phyloP scores from a whole-genome alignment of 1,284 basidiomycete genomes.

The Marasmius sp. region DNA sequence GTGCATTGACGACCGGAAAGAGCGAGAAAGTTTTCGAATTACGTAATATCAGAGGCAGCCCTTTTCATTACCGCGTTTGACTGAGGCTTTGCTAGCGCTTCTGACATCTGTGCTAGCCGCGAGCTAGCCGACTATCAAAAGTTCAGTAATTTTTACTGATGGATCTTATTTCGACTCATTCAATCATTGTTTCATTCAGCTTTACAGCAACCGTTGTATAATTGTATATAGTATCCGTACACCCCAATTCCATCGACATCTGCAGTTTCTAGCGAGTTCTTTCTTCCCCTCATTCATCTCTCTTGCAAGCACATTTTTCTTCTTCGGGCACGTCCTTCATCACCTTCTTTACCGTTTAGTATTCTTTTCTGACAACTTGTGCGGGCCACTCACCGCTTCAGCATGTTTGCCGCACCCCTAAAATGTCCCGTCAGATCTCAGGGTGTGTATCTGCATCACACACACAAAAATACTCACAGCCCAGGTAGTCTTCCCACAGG shows the following conservation, averaged over 20 bases:
- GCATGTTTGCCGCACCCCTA: constrained; percentile 73
- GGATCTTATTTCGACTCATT: neutral
- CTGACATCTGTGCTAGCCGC: too few relatives aligned
- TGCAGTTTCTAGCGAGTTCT: neutral
- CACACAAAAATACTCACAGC: constrained; percentile 43
- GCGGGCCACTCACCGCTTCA: constrained; percentile 54
- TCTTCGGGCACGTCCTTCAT: constrained; percentile 69
- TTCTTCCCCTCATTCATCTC: constrained; percentile 23
- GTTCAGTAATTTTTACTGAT: neutral
- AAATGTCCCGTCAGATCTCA: constrained; percentile 13
- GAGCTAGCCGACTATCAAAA: too few relatives aligned
- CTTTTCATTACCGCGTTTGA: neutral
- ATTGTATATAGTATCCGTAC: too few relatives aligned
- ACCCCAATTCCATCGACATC: neutral
- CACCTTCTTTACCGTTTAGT: constrained; percentile 40
- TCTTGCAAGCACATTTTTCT: constrained; percentile 63
- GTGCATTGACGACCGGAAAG: constrained; percentile 39
- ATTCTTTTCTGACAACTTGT: constrained; percentile 12
- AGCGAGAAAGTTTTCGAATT: constrained; percentile 4
- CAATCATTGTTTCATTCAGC: constrained; percentile 6
- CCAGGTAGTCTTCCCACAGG: constrained; percentile 76
- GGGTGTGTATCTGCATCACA: constrained; percentile 19
- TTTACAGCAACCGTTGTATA: constrained; percentile 2
- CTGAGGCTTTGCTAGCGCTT: neutral
- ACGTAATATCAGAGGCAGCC: neutral